A percentile compares a stretch with the other conserved stretches of the same genome.
These are phyloP conservation scores for Astrocystis sublimbata DNA, from an alignment of 495 filamentous ascomycete genomes.

Conservation along the genomic window DNA sequence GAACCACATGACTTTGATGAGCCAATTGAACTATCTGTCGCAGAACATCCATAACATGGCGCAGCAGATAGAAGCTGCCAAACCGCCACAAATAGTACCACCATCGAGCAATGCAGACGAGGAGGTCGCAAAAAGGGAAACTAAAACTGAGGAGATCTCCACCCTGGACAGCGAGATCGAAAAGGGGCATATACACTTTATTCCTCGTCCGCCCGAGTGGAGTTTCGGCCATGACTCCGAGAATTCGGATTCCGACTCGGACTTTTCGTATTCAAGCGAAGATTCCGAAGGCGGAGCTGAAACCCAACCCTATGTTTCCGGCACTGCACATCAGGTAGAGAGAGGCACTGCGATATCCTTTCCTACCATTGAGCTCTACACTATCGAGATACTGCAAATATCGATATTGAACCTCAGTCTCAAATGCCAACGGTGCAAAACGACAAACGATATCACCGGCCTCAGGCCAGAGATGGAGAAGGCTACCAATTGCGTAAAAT, in stretches of 20 bases:
- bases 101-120: not conserved
- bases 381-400: slow-evolving; percentile 79
- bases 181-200: slow-evolving; percentile 68
- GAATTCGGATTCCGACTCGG: slow-evolving; percentile 45
- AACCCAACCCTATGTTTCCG: slow-evolving; percentile 39
- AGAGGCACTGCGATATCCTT: slow-evolving; percentile 80
- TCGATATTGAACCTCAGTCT: slow-evolving; percentile 66
- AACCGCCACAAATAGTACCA: not conserved
- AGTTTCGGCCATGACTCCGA: slow-evolving; percentile 46
- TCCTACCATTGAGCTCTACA: slow-evolving; percentile 76
- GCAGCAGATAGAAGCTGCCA: slow-evolving; percentile 43
- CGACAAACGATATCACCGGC: slow-evolving; percentile 67
- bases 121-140: not conserved
- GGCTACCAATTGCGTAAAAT: slow-evolving; percentile 69
- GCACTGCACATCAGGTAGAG: slow-evolving; percentile 47
- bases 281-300: slow-evolving; percentile 43
- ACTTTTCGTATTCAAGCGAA: slow-evolving; percentile 35
- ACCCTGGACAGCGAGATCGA: slow-evolving; percentile 38
- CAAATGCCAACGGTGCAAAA: slow-evolving; percentile 86
- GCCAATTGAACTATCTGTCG: slow-evolving; percentile 73
- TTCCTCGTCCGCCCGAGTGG: slow-evolving; percentile 87
- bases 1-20: slow-evolving; percentile 65
- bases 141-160: not conserved
- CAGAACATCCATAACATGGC: slow-evolving; percentile 73
- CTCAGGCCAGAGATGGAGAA: slow-evolving; percentile 53